Percentiles rank a stretch among this genome's conserved stretches.
Evolutionary conservation across 2,329 filamentous ascomycete genomes (phyloP).

Genomic region (Colletotrichum australisinense): DNA sequence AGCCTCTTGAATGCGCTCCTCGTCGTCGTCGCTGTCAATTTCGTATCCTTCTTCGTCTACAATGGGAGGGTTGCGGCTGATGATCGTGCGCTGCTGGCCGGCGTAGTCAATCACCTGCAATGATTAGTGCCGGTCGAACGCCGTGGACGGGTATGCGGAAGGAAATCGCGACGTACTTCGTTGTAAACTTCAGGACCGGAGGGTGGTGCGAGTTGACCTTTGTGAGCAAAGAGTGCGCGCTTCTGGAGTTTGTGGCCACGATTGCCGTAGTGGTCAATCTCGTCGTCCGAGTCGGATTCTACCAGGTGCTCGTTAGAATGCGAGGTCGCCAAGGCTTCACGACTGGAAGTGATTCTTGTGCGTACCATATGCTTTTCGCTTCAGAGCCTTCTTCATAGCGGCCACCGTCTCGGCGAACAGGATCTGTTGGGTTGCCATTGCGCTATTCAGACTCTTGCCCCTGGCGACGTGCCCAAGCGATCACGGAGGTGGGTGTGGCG

Average conservation of each 20-base stretch:
- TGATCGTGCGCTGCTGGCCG: conserved; percentile 78
- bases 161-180: conserved; percentile 63
- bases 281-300: conserved; percentile 85
- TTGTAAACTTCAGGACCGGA: conserved; percentile 76
- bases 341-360: background rate
- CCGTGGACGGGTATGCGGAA: background rate
- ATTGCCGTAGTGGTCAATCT: conserved; percentile 76
- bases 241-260: conserved; percentile 85
- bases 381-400: conserved; percentile 76
- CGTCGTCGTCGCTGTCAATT: conserved; percentile 78
- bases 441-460: conserved; percentile 11
- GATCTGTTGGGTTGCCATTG: conserved; percentile 66
- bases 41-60: conserved; percentile 84
- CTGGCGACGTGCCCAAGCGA: conserved; percentile 26
- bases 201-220: conserved; percentile 75
- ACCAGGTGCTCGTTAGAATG: conserved; percentile 35
- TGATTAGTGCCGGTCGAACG: conserved; percentile 9
- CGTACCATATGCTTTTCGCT: conserved; percentile 71
- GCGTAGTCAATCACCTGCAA: conserved; percentile 77
- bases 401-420: conserved; percentile 75
- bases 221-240: conserved; percentile 76
- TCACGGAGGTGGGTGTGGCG: conserved; percentile 15
- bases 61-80: conserved; percentile 78
- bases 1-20: conserved; percentile 70
- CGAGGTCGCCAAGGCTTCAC: background rate